Evolutionary conservation across 805 yeast species (phyloP).

Genomic region (Wickerhamiella hasegawae): DNA sequence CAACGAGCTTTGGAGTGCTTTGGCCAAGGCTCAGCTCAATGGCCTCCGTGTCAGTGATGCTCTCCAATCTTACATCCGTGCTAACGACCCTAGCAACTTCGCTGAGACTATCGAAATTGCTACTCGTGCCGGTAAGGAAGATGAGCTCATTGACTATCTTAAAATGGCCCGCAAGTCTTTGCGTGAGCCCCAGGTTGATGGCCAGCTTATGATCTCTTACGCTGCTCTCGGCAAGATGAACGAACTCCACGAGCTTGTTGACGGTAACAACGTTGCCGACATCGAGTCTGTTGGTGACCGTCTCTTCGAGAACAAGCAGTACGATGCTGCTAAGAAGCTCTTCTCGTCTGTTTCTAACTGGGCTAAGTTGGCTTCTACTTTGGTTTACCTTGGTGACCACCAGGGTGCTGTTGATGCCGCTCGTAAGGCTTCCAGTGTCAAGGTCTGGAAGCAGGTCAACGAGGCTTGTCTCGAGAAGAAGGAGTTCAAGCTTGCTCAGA

Average conservation of each 20-base stretch:
- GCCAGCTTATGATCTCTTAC: slow-evolving; percentile 74
- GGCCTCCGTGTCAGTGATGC: slow-evolving; percentile 88
- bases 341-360: slow-evolving; percentile 80
- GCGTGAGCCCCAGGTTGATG: slow-evolving; percentile 87
- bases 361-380: slow-evolving; percentile 90
- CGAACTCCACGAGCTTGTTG: slow-evolving; percentile 74
- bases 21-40: slow-evolving; percentile 90
- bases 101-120: slow-evolving; percentile 87
- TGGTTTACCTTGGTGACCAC: slow-evolving; percentile 80
- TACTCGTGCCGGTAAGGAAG: slow-evolving; percentile 91
- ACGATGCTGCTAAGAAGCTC: slow-evolving; percentile 83
- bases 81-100: slow-evolving; percentile 80
- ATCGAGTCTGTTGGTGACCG: slow-evolving; percentile 85
- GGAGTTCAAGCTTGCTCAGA: slow-evolving; percentile 94
- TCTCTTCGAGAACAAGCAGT: slow-evolving; percentile 63
- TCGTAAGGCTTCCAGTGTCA: slow-evolving; percentile 84
- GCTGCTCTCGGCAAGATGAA: slow-evolving; percentile 60
- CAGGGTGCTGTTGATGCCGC: slow-evolving; percentile 98
- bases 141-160: slow-evolving; percentile 75
- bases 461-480: slow-evolving; percentile 89
- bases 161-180: slow-evolving; percentile 81
- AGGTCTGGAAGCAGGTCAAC: slow-evolving; percentile 95
- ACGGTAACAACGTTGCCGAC: slow-evolving; percentile 84
- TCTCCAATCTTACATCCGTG: slow-evolving; percentile 77
- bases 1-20: slow-evolving; percentile 83